phyloP scores from a whole-genome alignment of 192 early-diverging fungal species.

The Coemansia sp. region DNA sequence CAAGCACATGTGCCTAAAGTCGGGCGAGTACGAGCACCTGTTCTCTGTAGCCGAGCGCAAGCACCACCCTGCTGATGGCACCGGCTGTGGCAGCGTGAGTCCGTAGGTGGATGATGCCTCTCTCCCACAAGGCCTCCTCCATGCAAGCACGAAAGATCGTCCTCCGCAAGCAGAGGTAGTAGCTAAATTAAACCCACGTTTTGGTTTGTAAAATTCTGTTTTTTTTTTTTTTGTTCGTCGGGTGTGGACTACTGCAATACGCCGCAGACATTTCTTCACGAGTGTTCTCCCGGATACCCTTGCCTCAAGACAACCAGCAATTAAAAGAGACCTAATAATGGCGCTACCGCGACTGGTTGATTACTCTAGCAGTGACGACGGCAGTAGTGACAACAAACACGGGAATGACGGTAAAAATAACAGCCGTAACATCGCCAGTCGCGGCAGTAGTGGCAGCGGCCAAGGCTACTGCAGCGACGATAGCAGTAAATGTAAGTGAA shows the following conservation, averaged over 20 bases:
- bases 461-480: conserved; percentile 10
- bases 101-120: neutral
- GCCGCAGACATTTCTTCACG: neutral
- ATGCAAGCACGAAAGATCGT: too few relatives aligned
- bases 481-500: conserved; percentile 8
- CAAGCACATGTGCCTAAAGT: conserved; percentile 51
- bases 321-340: conserved; percentile 10
- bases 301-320: neutral
- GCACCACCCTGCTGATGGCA: conserved; percentile 18
- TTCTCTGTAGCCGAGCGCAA: conserved; percentile 60
- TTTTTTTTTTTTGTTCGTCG: neutral
- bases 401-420: neutral
- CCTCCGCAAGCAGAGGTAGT: neutral
- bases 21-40: conserved; percentile 75
- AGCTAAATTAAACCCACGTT: conserved; percentile 9
- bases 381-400: conserved; percentile 18
- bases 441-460: conserved; percentile 8
- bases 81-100: neutral
- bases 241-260: neutral
- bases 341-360: conserved; percentile 25
- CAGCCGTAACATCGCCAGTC: neutral
- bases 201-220: neutral
- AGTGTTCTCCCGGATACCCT: neutral
- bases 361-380: conserved; percentile 41
- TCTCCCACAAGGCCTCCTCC: conserved; percentile 6